These are phyloP conservation scores for Euphorbia schlechtendalii DNA, from an alignment of 441 rosid genomes.

Conservation along the genomic window DNA sequence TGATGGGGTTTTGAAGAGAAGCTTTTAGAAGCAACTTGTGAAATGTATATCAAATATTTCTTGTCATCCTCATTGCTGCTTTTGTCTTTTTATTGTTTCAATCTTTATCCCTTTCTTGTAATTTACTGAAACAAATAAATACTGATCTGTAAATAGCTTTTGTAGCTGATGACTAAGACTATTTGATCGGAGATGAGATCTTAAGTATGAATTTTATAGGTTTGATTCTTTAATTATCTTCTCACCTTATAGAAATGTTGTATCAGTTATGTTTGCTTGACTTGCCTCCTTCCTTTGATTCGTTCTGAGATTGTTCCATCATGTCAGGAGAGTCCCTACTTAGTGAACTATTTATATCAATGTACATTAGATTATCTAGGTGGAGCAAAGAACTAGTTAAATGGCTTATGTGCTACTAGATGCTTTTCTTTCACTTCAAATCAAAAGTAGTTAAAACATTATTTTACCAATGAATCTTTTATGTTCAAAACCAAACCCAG, in stretches of 20 bases:
- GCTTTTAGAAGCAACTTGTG: background rate
- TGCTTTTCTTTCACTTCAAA: background rate
- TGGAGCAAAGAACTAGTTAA: background rate
- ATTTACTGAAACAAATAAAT: no score
- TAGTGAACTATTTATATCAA: no score
- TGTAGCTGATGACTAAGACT: no score
- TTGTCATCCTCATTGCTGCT: background rate
- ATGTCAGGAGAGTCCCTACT: background rate
- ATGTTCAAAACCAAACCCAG: no score
- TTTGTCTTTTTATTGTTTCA: background rate
- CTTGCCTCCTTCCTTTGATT: background rate
- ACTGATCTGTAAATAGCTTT: no score
- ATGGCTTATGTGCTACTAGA: background rate
- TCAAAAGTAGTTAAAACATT: background rate
- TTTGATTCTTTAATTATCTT: no score
- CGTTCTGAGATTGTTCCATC: background rate
- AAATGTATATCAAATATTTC: background rate
- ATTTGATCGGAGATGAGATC: no score
- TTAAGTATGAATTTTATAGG: no score
- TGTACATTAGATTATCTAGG: background rate
- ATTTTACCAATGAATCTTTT: no score
- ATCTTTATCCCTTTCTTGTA: background rate
- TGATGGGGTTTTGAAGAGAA: background rate
- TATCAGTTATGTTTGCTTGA: background rate
- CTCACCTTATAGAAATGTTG: background rate